Percentiles rank a stretch among this genome's conserved stretches.
These are phyloP conservation scores for Bruguiera gymnorhiza DNA, from an alignment of 345 rosid genomes.

Conservation along the genomic window DNA sequence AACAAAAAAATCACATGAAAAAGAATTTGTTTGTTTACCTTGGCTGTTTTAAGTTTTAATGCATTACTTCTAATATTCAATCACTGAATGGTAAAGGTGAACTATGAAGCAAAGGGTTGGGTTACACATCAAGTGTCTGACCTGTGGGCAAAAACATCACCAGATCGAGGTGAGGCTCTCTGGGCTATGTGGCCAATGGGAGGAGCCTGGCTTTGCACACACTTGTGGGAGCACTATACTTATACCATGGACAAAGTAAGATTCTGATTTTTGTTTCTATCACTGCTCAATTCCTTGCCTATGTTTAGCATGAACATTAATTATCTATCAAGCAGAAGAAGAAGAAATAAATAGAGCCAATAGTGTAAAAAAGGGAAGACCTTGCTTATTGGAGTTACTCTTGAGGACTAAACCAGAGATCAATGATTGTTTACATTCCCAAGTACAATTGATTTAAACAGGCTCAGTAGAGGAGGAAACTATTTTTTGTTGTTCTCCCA, in stretches of 20 bases:
- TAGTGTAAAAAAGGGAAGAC: not conserved
- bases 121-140: slow-evolving; percentile 84
- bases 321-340: not conserved
- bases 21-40: not conserved
- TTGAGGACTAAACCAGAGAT: not conserved
- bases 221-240: slow-evolving; percentile 88
- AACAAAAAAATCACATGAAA: not conserved
- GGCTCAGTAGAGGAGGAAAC: too few species aligned
- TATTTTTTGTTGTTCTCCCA: too few species aligned
- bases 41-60: too few species aligned
- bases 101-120: slow-evolving; percentile 86
- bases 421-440: not conserved
- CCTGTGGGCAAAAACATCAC: slow-evolving; percentile 92
- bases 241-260: slow-evolving; percentile 80
- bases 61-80: not conserved
- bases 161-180: slow-evolving; percentile 59
- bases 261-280: slow-evolving; percentile 7
- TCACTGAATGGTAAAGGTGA: slow-evolving; percentile 50
- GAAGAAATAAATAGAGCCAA: not conserved
- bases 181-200: slow-evolving; percentile 99
- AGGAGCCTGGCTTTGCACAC: slow-evolving; percentile 97
- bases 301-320: not conserved
- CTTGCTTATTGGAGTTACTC: not conserved
- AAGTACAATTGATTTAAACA: too few species aligned
- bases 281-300: not conserved